Base-by-base conservation (phyloP, 208 protist genomes). In the Vickermania ingenoplastis region DNA sequence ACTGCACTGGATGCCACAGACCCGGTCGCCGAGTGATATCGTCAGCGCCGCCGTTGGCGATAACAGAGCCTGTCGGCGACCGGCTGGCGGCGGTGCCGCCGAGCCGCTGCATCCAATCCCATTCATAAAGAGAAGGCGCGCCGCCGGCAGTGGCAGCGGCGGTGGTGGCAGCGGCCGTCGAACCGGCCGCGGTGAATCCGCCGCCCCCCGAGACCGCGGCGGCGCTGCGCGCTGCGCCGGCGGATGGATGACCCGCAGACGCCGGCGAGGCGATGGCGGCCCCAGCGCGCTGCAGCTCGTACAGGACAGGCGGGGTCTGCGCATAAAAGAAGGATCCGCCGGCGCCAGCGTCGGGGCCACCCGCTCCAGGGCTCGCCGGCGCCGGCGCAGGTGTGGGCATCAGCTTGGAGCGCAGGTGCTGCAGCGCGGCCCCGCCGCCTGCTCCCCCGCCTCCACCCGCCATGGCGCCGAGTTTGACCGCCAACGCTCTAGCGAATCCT, bases 1-100 rank as follows among this genome's bases (percentile, higher is more conserved):
- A 89, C 65, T 93, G 73, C 17, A 71, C 82, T 22, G 86, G 86
- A 69, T 93, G 86, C 53, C 58, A 55, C 59, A 67, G 56, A 5
- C 41, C 53, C 30, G 41, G n/a, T 36, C 26, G n/a, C 26, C 23
- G 17, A 17, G 11, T 17, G 17, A 17, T 17, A 45, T 17, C 11
- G 11, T n/a, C 36, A 17, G 7, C 36, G 7, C 36, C 36, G 11
- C 36, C 36, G n/a, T n/a, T n/a, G n/a, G n/a, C n/a, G n/a, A n/a
- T n/a, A n/a, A n/a, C n/a, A 45, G 36, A 45, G 7, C 36, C 36
- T 17, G 36, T 45, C 7, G 11, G 11, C 7, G 11, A n/a, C n/a
- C n/a, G n/a, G n/a, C n/a, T n/a, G n/a, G n/a, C n/a, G n/a, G n/a
- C n/a, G n/a, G n/a, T n/a, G n/a, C n/a, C n/a, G 7, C 36, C 36